A percentile compares a stretch with the other conserved stretches of the same genome.
These are phyloP conservation scores for Borovskyia barvae DNA, from an alignment of 208 protist genomes.

Conservation along the genomic window DNA sequence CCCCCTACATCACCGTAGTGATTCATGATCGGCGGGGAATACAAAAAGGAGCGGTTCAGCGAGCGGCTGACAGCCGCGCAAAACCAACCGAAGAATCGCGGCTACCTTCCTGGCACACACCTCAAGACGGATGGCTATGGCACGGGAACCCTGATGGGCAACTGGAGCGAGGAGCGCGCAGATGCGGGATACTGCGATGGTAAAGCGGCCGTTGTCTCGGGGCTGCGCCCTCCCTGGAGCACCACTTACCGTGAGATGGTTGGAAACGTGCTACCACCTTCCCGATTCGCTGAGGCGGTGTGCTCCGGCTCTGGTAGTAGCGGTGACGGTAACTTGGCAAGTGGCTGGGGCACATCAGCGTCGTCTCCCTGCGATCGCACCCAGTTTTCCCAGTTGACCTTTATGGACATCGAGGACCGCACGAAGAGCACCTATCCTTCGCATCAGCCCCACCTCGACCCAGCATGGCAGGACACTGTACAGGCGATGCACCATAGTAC, in stretches of 20 bases:
- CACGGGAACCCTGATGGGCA: slow-evolving; percentile 71
- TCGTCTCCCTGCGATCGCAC: slow-evolving; percentile 7
- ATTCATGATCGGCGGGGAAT: slow-evolving; percentile 84
- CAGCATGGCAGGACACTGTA: slow-evolving; percentile 22
- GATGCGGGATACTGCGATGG: slow-evolving; percentile 83
- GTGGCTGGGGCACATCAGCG: not conserved
- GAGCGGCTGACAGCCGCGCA: slow-evolving; percentile 67
- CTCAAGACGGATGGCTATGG: slow-evolving; percentile 73
- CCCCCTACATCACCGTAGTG: not conserved
- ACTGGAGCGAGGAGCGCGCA: slow-evolving; percentile 84
- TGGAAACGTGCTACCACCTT: slow-evolving; percentile 4
- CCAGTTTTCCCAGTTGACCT: slow-evolving; percentile 61
- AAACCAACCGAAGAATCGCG: slow-evolving; percentile 86
- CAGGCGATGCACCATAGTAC: slow-evolving; percentile 14
- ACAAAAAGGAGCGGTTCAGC: slow-evolving; percentile 88
- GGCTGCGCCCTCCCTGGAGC: slow-evolving; percentile 32
- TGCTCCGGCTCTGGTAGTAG: slow-evolving; percentile 6
- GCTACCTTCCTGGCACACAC: slow-evolving; percentile 83
- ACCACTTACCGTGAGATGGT: slow-evolving; percentile 58
- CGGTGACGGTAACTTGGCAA: not conserved
- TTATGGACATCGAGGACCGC: slow-evolving; percentile 78
- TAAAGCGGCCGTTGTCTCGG: slow-evolving; percentile 49
- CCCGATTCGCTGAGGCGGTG: not conserved
- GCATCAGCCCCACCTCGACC: slow-evolving; percentile 83
- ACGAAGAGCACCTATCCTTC: slow-evolving; percentile 71